Percentiles rank a stretch among this genome's conserved stretches.
These are phyloP conservation scores for Hamamelis virginiana DNA, from an alignment of 164 flowering plant genomes.

Conservation along the genomic window DNA sequence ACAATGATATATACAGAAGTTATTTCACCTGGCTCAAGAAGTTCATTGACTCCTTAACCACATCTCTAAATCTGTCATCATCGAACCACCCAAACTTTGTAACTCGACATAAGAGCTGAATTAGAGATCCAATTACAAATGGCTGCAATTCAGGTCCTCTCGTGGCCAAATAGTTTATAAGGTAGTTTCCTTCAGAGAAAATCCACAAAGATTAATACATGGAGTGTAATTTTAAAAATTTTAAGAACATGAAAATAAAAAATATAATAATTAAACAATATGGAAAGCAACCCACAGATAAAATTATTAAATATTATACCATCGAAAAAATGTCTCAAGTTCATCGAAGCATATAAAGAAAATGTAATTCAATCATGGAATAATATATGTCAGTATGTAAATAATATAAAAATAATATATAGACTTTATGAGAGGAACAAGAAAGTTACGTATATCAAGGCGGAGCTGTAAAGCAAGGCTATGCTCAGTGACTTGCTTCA, in stretches of 20 bases:
- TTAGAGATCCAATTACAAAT: slow-evolving; percentile 82
- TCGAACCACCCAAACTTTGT: slow-evolving; percentile 98
- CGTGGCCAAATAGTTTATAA: slow-evolving; percentile 81
- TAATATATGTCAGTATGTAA: neutral
- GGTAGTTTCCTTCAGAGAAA: slow-evolving; percentile 72
- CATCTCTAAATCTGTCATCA: slow-evolving; percentile 88
- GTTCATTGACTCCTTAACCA: slow-evolving; percentile 76
- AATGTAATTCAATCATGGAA: too few species aligned
- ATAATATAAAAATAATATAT: neutral
- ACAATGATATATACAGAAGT: neutral
- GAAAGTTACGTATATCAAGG: slow-evolving; percentile 80
- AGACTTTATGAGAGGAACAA: neutral
- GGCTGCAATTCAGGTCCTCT: slow-evolving; percentile 94
- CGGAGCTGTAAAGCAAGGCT: slow-evolving; percentile 91
- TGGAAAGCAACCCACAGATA: neutral
- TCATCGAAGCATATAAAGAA: too few species aligned
- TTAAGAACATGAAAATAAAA: too few species aligned
- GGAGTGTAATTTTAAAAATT: neutral
- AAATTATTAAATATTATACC: too few species aligned
- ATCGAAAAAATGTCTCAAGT: too few species aligned
- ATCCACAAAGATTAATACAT: slow-evolving; percentile 18
- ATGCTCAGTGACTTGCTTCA: slow-evolving; percentile 98
- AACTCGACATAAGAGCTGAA: slow-evolving; percentile 83
- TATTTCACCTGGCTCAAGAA: slow-evolving; percentile 81
- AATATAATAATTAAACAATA: neutral